Evolutionary conservation across 257 asterid species (phyloP), one percentile per base, ranked within the genome.

Genomic region (Dorcoceras hygrometricum): DNA sequence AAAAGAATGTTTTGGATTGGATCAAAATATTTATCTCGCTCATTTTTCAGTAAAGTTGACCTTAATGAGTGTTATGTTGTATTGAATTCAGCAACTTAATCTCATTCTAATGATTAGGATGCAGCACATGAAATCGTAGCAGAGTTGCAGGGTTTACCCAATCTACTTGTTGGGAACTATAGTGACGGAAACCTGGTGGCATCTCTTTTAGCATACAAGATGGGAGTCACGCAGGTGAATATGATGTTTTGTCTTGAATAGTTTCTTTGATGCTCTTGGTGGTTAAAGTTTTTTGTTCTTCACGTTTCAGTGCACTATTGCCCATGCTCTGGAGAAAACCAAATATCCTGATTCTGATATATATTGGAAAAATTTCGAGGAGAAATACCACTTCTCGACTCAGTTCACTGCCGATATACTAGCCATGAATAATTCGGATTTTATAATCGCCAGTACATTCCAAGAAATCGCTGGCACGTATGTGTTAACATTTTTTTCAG

Each of bases 391-490:
- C 73, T 94, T 94, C 86, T 82, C 99, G 26, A 77, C 95, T 73
- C 99, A 94, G 74, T 94, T 94, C 84, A 94, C 99, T 5, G 99
- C 99, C 27, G 99, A 94, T 76, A 76, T 94, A 65, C 84, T 94
- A 28, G 92, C 99, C 77, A 94, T 94, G 99, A 90, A 94, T 64
- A 75, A 82, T 74, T 90, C 99, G 16, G 99, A 94, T 75, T 94
- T 94, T 43, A 94, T 94, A 59, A 88, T 94, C 79, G 91, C 99
- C 67, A 90, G 99, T 69, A 94, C 99, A 20, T 94, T 88, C 86
- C 99, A 94, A 77, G 97, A 90, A 82, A 94, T 94, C 71, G 98
- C 99, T 1, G 99, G 99, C 71, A 90, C 97, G 99, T 90, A 82
- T 81, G 99, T 72, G 57, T n/a, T n/a, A n/a, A n/a, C n/a, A n/a